Percentiles rank a stretch among this genome's conserved stretches.
Evolutionary conservation across 2,329 filamentous ascomycete genomes (phyloP).

Genomic region (Kalmusia sp.): DNA sequence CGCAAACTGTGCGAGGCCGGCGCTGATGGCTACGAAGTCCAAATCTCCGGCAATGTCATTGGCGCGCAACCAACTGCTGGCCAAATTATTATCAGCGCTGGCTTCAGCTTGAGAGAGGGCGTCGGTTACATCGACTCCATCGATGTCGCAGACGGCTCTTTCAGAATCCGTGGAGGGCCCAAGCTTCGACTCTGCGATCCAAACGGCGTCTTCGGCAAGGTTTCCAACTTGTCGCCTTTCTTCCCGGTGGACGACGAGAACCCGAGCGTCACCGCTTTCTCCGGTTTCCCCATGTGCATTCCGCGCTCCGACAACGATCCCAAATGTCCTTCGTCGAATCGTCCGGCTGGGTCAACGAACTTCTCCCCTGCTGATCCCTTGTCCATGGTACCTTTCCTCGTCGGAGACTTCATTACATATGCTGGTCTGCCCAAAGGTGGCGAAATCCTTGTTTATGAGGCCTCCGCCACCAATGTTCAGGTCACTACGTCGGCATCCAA

Average conservation of each 20-base stretch:
- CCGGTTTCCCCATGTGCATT: constrained; percentile 62
- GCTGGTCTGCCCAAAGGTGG: constrained; percentile 41
- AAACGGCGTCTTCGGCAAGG: constrained; percentile 51
- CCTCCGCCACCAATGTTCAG: constrained; percentile 50
- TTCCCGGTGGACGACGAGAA: constrained; percentile 59
- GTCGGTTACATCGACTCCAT: constrained; percentile 47
- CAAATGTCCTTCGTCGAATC: constrained; percentile 48
- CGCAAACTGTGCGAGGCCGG: constrained; percentile 33
- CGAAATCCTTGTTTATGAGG: constrained; percentile 47
- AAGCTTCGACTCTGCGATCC: constrained; percentile 54
- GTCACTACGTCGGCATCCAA: constrained; percentile 42
- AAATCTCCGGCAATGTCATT: constrained; percentile 50
- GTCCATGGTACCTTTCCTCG: constrained; percentile 50
- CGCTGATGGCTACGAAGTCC: constrained; percentile 30
- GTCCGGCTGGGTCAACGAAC: constrained; percentile 34
- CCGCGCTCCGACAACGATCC: constrained; percentile 49
- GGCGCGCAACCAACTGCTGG: constrained; percentile 47
- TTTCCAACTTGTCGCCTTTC: constrained; percentile 36
- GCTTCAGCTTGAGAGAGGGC: constrained; percentile 45
- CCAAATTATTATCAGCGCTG: constrained; percentile 44
- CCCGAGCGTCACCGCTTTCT: constrained; percentile 57
- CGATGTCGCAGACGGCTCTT: constrained; percentile 37
- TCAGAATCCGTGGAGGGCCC: constrained; percentile 48
- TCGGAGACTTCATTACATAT: constrained; percentile 52
- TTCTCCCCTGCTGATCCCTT: constrained; percentile 46